phyloP scores from a whole-genome alignment of 129 eudicot species.

The Centaurea solstitialis region DNA sequence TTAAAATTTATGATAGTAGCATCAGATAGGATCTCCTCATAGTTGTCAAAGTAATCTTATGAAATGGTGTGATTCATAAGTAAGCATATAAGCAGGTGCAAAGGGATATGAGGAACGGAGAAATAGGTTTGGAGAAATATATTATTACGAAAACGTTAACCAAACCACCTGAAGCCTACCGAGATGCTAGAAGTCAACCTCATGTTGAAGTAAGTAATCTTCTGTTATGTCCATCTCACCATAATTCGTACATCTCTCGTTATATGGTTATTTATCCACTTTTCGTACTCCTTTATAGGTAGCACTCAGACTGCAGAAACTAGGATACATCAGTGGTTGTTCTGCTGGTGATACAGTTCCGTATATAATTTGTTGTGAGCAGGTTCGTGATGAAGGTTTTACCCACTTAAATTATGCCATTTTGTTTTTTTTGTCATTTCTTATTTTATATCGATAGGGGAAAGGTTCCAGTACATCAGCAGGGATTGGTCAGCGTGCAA shows the following conservation, averaged over 20 bases:
- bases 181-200: slow-evolving; percentile 96
- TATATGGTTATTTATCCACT: slow-evolving; percentile 7
- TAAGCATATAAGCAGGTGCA: slow-evolving; percentile 62
- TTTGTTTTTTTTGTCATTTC: neutral
- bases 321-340: slow-evolving; percentile 85
- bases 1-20: neutral
- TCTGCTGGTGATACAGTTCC: slow-evolving; percentile 99
- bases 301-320: slow-evolving; percentile 80
- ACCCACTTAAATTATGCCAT: neutral
- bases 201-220: slow-evolving; percentile 92
- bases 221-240: slow-evolving; percentile 1
- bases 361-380: slow-evolving; percentile 88
- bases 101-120: slow-evolving; percentile 94
- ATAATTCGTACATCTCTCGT: neutral
- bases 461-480: slow-evolving; percentile 57
- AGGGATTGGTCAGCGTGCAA: slow-evolving; percentile 97
- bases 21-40: slow-evolving; percentile 1
- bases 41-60: neutral
- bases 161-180: slow-evolving; percentile 97
- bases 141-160: slow-evolving; percentile 93
- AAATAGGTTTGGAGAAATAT: slow-evolving; percentile 84
- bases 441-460: slow-evolving; percentile 49
- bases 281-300: slow-evolving; percentile 48
- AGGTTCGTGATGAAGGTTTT: slow-evolving; percentile 50
- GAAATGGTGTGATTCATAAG: slow-evolving; percentile 5